Evolutionary conservation across 176 grass and related monocot species (phyloP).

Genomic region (Ananas comosus): DNA sequence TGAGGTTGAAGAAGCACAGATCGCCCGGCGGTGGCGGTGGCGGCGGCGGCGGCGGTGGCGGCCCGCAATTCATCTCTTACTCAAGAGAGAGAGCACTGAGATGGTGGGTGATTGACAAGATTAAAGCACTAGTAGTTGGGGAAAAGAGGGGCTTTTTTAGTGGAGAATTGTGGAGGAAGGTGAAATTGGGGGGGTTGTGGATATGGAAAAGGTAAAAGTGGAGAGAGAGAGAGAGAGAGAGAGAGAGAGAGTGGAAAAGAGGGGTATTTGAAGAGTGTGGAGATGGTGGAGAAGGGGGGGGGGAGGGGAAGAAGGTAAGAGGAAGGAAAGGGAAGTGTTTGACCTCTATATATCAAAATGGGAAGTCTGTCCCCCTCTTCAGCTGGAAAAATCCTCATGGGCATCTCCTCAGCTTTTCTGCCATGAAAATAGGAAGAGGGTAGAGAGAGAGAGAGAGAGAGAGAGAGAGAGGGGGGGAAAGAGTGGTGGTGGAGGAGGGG

Average conservation of each 20-base stretch:
- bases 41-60: slow-evolving; percentile 27
- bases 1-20: slow-evolving; percentile 75
- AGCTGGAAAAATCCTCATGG: slow-evolving; percentile 32
- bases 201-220: slow-evolving; percentile 31
- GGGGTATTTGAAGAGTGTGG: slow-evolving; percentile 12
- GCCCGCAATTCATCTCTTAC: slow-evolving; percentile 68
- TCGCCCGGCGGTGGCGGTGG: slow-evolving; percentile 33
- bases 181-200: slow-evolving; percentile 2
- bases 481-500: background rate
- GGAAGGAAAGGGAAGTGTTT: slow-evolving; percentile 9
- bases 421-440: slow-evolving; percentile 46
- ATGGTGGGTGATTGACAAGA: background rate
- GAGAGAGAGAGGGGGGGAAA: background rate
- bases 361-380: slow-evolving; percentile 23
- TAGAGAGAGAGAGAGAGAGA: slow-evolving; percentile 20
- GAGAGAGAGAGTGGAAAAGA: slow-evolving; percentile 37
- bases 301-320: slow-evolving; percentile 26
- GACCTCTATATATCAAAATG: slow-evolving; percentile 34
- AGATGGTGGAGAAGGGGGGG: background rate
- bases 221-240: slow-evolving; percentile 30
- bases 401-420: slow-evolving; percentile 59
- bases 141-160: slow-evolving; percentile 11
- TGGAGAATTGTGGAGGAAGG: slow-evolving; percentile 7
- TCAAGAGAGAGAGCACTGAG: slow-evolving; percentile 12
- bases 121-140: background rate